Evolutionary conservation across 805 yeast genomes (phyloP).

Genomic region (Candida maltosa): DNA sequence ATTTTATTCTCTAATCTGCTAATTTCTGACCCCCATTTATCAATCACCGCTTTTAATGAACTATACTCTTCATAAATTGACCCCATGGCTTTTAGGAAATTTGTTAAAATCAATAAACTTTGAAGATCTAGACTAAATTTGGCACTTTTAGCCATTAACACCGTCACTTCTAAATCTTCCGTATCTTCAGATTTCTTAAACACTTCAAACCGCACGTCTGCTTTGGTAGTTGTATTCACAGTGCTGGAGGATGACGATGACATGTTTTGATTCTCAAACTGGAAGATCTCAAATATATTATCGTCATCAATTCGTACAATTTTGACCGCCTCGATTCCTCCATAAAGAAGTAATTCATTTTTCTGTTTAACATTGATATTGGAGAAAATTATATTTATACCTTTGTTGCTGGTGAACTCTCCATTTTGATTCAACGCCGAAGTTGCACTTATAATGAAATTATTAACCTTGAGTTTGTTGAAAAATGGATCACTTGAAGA

Average conservation of each 20-base stretch:
- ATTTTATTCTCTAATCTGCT: background rate
- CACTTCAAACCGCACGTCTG: constrained; percentile 55
- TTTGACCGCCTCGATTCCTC: constrained; percentile 41
- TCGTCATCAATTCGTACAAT: constrained; percentile 19
- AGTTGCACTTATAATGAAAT: constrained; percentile 40
- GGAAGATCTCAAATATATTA: constrained; percentile 20
- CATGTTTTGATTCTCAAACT: constrained; percentile 13
- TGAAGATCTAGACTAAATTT: constrained; percentile 16
- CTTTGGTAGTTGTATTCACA: constrained; percentile 17
- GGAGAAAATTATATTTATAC: constrained; percentile 18
- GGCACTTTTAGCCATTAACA: constrained; percentile 44
- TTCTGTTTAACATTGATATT: constrained; percentile 42
- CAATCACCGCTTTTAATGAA: constrained; percentile 10
- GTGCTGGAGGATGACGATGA: constrained; percentile 6
- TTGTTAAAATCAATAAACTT: constrained; percentile 21
- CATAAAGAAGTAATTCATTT: constrained; percentile 40
- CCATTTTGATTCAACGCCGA: constrained; percentile 45
- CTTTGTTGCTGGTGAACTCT: constrained; percentile 31
- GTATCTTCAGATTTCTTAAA: constrained; percentile 18
- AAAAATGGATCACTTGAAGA: constrained; percentile 23
- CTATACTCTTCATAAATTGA: constrained; percentile 19
- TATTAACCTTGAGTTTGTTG: constrained; percentile 34
- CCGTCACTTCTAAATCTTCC: constrained; percentile 28
- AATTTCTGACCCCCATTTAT: constrained; percentile 1
- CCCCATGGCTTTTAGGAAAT: constrained; percentile 21